Conservation (phyloP, 192 early-diverging fungal genomes). For the Radiomyces spectabilis region DNA sequence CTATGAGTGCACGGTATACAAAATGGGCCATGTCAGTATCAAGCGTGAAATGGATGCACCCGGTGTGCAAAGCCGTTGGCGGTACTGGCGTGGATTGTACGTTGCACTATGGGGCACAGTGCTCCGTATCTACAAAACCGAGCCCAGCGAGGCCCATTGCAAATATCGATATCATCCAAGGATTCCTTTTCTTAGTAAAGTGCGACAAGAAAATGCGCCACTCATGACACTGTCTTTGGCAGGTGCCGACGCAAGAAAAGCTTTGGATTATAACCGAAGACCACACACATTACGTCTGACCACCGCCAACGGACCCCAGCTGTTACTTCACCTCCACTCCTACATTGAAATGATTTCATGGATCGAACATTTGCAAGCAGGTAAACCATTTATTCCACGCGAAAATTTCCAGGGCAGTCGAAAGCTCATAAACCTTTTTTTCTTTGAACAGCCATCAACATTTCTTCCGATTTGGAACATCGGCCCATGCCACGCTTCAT, state of each 20-base stretch:
- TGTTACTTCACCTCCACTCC: slow-evolving; percentile 3
- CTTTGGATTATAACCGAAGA: slow-evolving; percentile 6
- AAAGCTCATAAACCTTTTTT: too few relatives aligned
- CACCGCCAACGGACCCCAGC: background rate
- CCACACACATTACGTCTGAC: slow-evolving; percentile 3
- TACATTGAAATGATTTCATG: slow-evolving; percentile 3
- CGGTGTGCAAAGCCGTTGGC: background rate
- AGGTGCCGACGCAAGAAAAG: background rate
- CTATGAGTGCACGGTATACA: slow-evolving; percentile 15
- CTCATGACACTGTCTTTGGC: background rate
- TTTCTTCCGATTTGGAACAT: slow-evolving; percentile 34
- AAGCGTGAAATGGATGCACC: slow-evolving; percentile 4
- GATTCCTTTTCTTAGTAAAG: too few relatives aligned
- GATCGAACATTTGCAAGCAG: slow-evolving; percentile 14
- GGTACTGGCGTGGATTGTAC: slow-evolving; percentile 5
- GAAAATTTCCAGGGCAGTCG: too few relatives aligned
- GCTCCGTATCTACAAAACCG: slow-evolving; percentile 3
- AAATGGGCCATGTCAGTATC: slow-evolving; percentile 5
- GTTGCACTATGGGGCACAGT: slow-evolving; percentile 12
- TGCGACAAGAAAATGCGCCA: too few relatives aligned
- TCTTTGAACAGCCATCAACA: slow-evolving; percentile 37
- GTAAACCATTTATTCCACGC: too few relatives aligned
- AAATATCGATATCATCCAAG: too few relatives aligned
- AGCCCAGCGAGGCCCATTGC: too few relatives aligned
- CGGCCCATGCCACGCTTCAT: slow-evolving; percentile 43